Conservation (phyloP, 352 stramenopile genomes). For the Globisporangium solare region DNA sequence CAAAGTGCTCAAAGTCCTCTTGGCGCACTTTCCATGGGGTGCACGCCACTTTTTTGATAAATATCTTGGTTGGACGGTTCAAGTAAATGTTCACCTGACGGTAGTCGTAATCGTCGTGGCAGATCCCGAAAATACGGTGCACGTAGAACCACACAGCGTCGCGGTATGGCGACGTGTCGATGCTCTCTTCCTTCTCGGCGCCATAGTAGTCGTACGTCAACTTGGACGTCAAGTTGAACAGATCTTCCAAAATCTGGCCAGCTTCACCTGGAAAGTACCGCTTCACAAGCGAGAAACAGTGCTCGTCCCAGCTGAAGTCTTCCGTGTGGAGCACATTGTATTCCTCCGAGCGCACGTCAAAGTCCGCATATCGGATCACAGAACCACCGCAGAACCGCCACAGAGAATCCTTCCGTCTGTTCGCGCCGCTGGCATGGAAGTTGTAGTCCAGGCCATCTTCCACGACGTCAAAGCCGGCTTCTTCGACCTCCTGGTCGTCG, state of each 20-base stretch:
- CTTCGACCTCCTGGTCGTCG: constrained; percentile 16
- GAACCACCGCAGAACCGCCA: constrained; percentile 81
- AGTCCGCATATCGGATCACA: constrained; percentile 78
- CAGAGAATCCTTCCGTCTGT: constrained; percentile 55
- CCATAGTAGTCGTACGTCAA: constrained; percentile 82
- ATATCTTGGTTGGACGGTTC: constrained; percentile 83
- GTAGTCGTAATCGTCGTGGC: constrained; percentile 88
- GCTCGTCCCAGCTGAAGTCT: constrained; percentile 87
- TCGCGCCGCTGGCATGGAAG: constrained; percentile 24
- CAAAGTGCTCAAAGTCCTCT: constrained; percentile 84
- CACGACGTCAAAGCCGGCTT: constrained; percentile 46
- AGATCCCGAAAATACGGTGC: constrained; percentile 86
- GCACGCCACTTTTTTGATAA: constrained; percentile 84
- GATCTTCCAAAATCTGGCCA: constrained; percentile 78
- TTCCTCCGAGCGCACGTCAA: constrained; percentile 76
- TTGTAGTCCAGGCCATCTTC: constrained; percentile 48
- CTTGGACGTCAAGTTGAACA: constrained; percentile 85
- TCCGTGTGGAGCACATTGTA: constrained; percentile 85
- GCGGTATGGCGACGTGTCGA: constrained; percentile 81
- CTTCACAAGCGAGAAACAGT: constrained; percentile 83
- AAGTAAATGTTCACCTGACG: constrained; percentile 76
- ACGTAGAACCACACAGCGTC: constrained; percentile 87
- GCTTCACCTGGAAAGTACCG: constrained; percentile 80
- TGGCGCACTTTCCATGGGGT: constrained; percentile 79
- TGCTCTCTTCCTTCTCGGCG: constrained; percentile 39